Percentiles rank a stretch among this genome's conserved stretches.
Conservation (phyloP, 257 asterid genomes). For the Solanum peruvianum region DNA sequence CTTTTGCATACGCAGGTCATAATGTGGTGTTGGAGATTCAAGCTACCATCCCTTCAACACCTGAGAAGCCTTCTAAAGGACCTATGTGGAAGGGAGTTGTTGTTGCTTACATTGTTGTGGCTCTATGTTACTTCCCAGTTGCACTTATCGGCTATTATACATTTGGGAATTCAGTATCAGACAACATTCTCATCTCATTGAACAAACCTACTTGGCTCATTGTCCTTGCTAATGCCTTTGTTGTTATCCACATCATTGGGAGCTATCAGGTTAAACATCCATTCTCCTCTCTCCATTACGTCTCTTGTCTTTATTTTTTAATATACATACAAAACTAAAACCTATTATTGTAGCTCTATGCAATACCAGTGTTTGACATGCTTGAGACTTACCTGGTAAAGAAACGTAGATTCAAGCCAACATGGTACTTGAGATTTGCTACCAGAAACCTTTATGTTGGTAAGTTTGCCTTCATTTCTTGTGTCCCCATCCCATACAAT, state of each 20-base stretch:
- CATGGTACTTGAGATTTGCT: slow-evolving; percentile 16
- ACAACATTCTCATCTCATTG: slow-evolving; percentile 52
- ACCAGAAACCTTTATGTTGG: slow-evolving; percentile 25
- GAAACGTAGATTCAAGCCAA: slow-evolving; percentile 22
- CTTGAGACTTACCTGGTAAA: slow-evolving; percentile 35
- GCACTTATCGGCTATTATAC: slow-evolving; percentile 70
- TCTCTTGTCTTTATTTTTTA: background rate
- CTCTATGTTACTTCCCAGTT: slow-evolving; percentile 91
- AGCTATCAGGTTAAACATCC: slow-evolving; percentile 62
- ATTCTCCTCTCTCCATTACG: background rate
- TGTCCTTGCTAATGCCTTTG: slow-evolving; percentile 85
- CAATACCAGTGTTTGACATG: slow-evolving; percentile 42
- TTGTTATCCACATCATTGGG: slow-evolving; percentile 81
- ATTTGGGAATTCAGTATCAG: slow-evolving; percentile 52
- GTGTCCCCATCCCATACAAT: too few species aligned
- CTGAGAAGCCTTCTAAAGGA: slow-evolving; percentile 81
- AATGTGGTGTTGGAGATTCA: slow-evolving; percentile 90
- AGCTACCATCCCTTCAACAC: slow-evolving; percentile 95
- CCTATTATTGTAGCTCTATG: slow-evolving; percentile 10
- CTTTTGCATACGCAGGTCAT: slow-evolving; percentile 95
- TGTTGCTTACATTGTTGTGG: slow-evolving; percentile 78
- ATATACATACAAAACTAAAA: background rate
- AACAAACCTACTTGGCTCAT: slow-evolving; percentile 75
- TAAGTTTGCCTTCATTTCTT: background rate
- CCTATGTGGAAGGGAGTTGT: slow-evolving; percentile 95